Conservation (phyloP, 345 rosid genomes). For the Orychophragmus violaceus region DNA sequence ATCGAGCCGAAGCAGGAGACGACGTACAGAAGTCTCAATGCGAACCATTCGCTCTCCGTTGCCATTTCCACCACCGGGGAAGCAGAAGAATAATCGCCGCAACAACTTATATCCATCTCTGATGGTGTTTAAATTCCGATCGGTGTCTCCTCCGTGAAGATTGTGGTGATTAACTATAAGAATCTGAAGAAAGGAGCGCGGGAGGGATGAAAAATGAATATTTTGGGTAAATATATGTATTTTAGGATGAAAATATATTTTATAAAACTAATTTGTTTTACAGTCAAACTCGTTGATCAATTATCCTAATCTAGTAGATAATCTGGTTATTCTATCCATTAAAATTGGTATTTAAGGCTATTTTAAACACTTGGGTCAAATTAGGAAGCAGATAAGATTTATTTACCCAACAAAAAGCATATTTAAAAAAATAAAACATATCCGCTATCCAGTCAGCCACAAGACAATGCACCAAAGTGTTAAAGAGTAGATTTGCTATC, state of each 20-base stretch:
- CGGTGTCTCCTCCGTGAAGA: neutral
- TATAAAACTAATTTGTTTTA: too few relatives aligned
- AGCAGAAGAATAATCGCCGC: neutral
- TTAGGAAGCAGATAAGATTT: neutral
- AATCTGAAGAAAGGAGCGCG: too few relatives aligned
- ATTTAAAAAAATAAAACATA: too few relatives aligned
- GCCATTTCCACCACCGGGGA: neutral
- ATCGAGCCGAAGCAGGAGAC: neutral
- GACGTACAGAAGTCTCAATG: neutral
- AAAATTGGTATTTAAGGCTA: neutral
- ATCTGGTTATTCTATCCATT: neutral
- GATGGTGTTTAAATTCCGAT: neutral
- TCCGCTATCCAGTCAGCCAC: too few relatives aligned
- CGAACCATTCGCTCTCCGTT: constrained; percentile 1
- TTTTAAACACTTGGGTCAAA: neutral
- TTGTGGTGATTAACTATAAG: too few relatives aligned
- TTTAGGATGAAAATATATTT: too few relatives aligned
- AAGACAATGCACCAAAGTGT: too few relatives aligned
- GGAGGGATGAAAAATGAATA: too few relatives aligned
- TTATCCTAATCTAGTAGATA: neutral
- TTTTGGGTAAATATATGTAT: too few relatives aligned
- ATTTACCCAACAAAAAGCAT: too few relatives aligned
- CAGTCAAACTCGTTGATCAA: neutral
- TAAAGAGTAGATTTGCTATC: too few relatives aligned
- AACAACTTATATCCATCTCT: constrained; percentile 1